Base-by-base conservation (phyloP, 129 eudicot species). In the Solidago caesia region DNA sequence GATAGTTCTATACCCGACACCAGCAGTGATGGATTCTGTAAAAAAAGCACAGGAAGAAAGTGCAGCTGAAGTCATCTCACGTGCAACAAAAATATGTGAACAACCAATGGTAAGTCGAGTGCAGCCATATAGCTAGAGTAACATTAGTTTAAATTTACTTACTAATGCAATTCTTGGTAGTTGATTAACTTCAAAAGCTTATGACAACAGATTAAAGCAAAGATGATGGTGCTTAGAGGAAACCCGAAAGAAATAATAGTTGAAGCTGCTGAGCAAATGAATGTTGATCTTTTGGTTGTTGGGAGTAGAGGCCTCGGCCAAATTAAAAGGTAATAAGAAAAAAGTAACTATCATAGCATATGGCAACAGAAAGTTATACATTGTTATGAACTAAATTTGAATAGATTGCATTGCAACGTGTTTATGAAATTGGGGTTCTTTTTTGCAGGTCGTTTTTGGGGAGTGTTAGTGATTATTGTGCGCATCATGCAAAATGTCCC, bases 401-500 rank as follows among this genome's bases (percentile, higher is more conserved):
- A 52, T 11, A 0, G 58, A 0, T 8, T 0, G 43, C 43, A 11
- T 63, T 14, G 46, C 3, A 48, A 4, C 4, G 13, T 14, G 69
- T 64, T 64, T n/a, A 64, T 64, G 25, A 7, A 64, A 21, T 21
- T 21, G 21, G 21, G 21, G 21, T 21, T 2, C 33, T 43, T 65
- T 65, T 14, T 16, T 49, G 68, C 83, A 87, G 92, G 87, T 89
- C 92, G 45, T 71, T 87, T 33, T 49, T 84, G 82, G 92, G 92
- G 67, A 87, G 89, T 45, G 89, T 87, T 12, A 84, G 92, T 42
- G 89, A 87, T 67, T 87, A 84, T 57, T 82, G 89, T 43, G 85
- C 62, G 56, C 92, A 87, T 68, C 92, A 84, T 62, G 89, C 85
- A 0, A 79, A 80, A 26, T 87, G 92, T 75, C 87, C 70, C 41